phyloP scores from a whole-genome alignment of 495 filamentous ascomycete genomes.

The Pseudotulostoma volvatum region DNA sequence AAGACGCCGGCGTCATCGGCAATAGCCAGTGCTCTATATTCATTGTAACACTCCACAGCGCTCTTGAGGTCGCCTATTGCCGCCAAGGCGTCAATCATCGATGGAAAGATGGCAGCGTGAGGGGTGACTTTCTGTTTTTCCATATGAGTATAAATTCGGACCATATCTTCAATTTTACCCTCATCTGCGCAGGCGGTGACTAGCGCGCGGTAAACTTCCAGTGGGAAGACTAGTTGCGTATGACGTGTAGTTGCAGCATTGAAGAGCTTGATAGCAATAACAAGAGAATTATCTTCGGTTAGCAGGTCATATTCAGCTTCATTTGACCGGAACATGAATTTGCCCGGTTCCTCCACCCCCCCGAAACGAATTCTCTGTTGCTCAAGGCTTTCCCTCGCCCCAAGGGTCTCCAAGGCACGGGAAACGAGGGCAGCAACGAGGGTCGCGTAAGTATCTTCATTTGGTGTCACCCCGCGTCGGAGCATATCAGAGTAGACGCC shows the following conservation, averaged over 20 bases:
- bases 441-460: conserved; percentile 71
- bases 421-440: conserved; percentile 66
- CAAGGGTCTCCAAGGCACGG: conserved; percentile 55
- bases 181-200: conserved; percentile 72
- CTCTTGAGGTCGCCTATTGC: conserved; percentile 61
- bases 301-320: conserved; percentile 70
- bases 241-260: conserved; percentile 45
- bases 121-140: conserved; percentile 56
- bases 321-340: conserved; percentile 79
- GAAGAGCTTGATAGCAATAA: conserved; percentile 72
- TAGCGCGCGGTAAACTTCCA: conserved; percentile 64
- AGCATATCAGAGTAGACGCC: conserved; percentile 97
- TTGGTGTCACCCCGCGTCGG: conserved; percentile 61
- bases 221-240: conserved; percentile 37
- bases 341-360: conserved; percentile 69
- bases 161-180: conserved; percentile 69
- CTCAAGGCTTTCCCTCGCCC: conserved; percentile 53
- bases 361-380: conserved; percentile 64
- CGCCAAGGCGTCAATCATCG: conserved; percentile 87
- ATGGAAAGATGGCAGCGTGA: conserved; percentile 63
- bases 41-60: conserved; percentile 90
- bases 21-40: conserved; percentile 73
- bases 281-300: conserved; percentile 69
- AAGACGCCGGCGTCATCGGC: conserved; percentile 61
- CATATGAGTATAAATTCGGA: conserved; percentile 78